A percentile compares a stretch with the other conserved stretches of the same genome.
These are phyloP conservation scores for Neurospora tetrasperma DNA, from an alignment of 495 filamentous ascomycete genomes.

Conservation along the genomic window DNA sequence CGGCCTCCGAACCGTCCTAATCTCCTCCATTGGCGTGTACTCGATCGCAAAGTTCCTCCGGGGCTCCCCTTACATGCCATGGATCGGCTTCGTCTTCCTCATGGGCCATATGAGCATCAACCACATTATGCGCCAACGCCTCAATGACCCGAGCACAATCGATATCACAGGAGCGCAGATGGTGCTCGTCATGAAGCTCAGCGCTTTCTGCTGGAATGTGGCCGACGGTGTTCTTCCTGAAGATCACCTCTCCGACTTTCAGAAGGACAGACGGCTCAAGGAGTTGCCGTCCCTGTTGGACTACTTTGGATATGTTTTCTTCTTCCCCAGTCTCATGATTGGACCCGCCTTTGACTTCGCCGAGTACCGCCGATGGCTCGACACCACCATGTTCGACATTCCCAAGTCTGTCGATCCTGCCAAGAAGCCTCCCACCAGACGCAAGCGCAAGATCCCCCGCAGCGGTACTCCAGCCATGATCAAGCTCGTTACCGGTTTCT, in stretches of 20 bases:
- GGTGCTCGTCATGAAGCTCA: slow-evolving; percentile 98
- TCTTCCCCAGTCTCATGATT: slow-evolving; percentile 81
- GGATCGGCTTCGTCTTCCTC: slow-evolving; percentile 85
- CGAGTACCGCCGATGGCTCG: slow-evolving; percentile 86
- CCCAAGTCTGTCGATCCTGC: slow-evolving; percentile 66
- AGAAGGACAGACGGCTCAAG: slow-evolving; percentile 69
- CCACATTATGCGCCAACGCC: slow-evolving; percentile 72
- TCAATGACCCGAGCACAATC: slow-evolving; percentile 50
- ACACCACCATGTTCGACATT: slow-evolving; percentile 86
- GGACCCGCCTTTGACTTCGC: slow-evolving; percentile 91
- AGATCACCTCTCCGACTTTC: slow-evolving; percentile 69
- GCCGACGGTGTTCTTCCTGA: slow-evolving; percentile 77
- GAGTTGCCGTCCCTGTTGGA: slow-evolving; percentile 66
- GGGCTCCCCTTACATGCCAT: slow-evolving; percentile 93
- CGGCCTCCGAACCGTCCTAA: slow-evolving; percentile 68
- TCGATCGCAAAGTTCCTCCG: slow-evolving; percentile 68
- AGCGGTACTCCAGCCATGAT: slow-evolving; percentile 76
- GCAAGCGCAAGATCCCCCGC: slow-evolving; percentile 89
- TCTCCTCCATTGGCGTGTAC: slow-evolving; percentile 72
- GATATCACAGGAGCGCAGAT: slow-evolving; percentile 97
- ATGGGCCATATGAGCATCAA: slow-evolving; percentile 94
- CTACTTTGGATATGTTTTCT: slow-evolving; percentile 81
- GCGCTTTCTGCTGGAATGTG: slow-evolving; percentile 94
- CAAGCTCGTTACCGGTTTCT: slow-evolving; percentile 60
- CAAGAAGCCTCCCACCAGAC: slow-evolving; percentile 72